Conservation (phyloP, 2,329 filamentous ascomycete species). For the Alternaria hordeiaustralica region DNA sequence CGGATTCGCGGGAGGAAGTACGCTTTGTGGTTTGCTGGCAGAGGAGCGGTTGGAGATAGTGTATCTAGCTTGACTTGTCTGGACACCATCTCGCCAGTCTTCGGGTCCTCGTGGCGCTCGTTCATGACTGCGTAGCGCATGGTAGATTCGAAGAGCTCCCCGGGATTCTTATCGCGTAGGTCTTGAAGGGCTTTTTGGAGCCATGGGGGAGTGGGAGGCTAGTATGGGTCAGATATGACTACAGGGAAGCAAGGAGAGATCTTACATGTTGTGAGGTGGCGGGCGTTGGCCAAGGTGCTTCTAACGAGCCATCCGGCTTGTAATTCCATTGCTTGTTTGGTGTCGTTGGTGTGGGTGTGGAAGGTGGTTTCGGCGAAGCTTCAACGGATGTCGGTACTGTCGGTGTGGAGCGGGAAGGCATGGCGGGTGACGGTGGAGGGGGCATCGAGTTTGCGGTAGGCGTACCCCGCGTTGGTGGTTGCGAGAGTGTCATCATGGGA, state of each 20-base stretch:
- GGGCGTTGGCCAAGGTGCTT: conserved; percentile 66
- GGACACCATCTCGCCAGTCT: conserved; percentile 62
- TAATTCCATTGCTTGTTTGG: conserved; percentile 46
- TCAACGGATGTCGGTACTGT: conserved; percentile 29
- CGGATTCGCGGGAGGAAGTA: conserved; percentile 88
- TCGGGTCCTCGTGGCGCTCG: conserved; percentile 49
- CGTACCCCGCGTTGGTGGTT: conserved; percentile 57
- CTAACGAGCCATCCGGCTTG: conserved; percentile 64
- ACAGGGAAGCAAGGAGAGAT: background rate
- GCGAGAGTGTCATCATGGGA: conserved; percentile 54
- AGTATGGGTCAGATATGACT: conserved; percentile 24
- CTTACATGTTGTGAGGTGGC: conserved; percentile 70
- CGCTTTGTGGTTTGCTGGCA: conserved; percentile 71
- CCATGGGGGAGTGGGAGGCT: conserved; percentile 90
- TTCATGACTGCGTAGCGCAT: conserved; percentile 92
- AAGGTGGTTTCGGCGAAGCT: conserved; percentile 38
- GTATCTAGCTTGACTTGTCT: conserved; percentile 62
- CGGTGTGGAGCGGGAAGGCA: conserved; percentile 44
- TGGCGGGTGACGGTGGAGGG: conserved; percentile 56
- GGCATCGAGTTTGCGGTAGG: conserved; percentile 64
- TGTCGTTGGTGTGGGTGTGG: conserved; percentile 47
- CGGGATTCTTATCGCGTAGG: conserved; percentile 73
- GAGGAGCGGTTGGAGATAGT: conserved; percentile 54
- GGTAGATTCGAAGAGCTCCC: conserved; percentile 83
- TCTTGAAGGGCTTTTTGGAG: conserved; percentile 75